Evolutionary conservation across 2,329 filamentous ascomycete genomes (phyloP), one percentile per base, ranked within the genome.

Genomic region (Neofusicoccum ribis): DNA sequence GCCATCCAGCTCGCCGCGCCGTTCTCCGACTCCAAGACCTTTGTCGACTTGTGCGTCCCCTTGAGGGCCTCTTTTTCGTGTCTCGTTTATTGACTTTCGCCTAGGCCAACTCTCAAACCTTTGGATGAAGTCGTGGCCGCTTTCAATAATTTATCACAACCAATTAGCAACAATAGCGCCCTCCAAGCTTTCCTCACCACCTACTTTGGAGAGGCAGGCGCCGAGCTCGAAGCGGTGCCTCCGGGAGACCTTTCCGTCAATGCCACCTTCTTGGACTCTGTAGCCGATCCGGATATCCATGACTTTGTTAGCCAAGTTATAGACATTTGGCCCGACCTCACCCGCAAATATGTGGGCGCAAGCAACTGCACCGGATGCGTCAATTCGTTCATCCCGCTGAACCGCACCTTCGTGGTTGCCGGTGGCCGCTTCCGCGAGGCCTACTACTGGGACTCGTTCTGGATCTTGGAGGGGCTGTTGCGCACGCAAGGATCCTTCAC

Each of bases 401-500:
- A 88, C 70, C 84, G 86, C 65, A 88, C 87, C 3, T 90, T 91
- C 70, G 87, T 91, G n/a, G 84, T 91, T 15, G 88, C 88, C 3
- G 88, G 88, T 12, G 88, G 88, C n/a, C 86, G 88, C 36, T 91
- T 91, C 79, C 82, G 88, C 39, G 88, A 91, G 75, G 83, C 86
- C 1, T 91, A 90, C 72, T 90, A 90, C 74, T 90, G 88, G 88
- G 88, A 90, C 73, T 88, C 86, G 37, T 90, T 85, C 77, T 89
- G 86, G 87, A 88, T 90, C 56, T 70, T 90, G 52, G 85, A 89
- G 75, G 88, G 88, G 27, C 80, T 91, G 27, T 76, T 90, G 39
- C 83, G 88, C 52, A 90, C 87, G 0, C 83, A 86, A 15, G 88
- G 88, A 43, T 83, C 83, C 50, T 90, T 89, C 67, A 84, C 84